Conservation (phyloP, 345 rosid species). For the Mallotus nudiflorus region DNA sequence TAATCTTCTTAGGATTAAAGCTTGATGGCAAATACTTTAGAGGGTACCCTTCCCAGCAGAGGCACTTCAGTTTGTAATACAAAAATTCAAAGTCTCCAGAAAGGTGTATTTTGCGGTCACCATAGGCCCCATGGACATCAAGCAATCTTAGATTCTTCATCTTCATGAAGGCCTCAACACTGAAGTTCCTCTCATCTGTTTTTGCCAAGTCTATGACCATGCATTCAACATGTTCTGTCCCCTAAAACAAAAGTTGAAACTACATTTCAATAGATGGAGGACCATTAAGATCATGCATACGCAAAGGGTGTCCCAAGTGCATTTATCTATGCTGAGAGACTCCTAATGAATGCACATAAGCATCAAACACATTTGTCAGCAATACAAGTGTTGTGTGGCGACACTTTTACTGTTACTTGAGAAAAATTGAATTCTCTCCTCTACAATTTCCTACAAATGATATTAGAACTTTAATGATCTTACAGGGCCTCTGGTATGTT, state of each 20-base stretch:
- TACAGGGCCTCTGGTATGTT: too few relatives aligned
- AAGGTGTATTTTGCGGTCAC: slow-evolving; percentile 3
- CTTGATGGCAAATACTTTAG: slow-evolving; percentile 12
- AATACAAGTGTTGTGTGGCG: too few relatives aligned
- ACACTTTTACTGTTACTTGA: too few relatives aligned
- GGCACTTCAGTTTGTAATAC: background rate
- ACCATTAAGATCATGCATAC: background rate
- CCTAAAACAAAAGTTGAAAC: slow-evolving; percentile 4
- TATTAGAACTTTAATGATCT: too few relatives aligned
- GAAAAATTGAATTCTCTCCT: too few relatives aligned
- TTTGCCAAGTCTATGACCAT: slow-evolving; percentile 16
- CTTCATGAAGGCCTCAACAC: slow-evolving; percentile 15
- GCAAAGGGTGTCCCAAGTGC: background rate
- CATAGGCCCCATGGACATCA: slow-evolving; percentile 8
- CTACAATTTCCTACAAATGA: too few relatives aligned
- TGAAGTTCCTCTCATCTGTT: slow-evolving; percentile 10
- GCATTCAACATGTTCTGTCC: slow-evolving; percentile 15
- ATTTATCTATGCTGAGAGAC: background rate
- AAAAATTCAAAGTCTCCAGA: background rate
- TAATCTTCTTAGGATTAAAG: slow-evolving; percentile 9
- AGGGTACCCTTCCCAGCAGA: slow-evolving; percentile 13
- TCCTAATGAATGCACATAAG: background rate
- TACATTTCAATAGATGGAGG: background rate
- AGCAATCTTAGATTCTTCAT: slow-evolving; percentile 21
- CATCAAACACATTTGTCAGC: too few relatives aligned